Conservation (phyloP, 441 rosid species). For the Adansonia rubrostipa region DNA sequence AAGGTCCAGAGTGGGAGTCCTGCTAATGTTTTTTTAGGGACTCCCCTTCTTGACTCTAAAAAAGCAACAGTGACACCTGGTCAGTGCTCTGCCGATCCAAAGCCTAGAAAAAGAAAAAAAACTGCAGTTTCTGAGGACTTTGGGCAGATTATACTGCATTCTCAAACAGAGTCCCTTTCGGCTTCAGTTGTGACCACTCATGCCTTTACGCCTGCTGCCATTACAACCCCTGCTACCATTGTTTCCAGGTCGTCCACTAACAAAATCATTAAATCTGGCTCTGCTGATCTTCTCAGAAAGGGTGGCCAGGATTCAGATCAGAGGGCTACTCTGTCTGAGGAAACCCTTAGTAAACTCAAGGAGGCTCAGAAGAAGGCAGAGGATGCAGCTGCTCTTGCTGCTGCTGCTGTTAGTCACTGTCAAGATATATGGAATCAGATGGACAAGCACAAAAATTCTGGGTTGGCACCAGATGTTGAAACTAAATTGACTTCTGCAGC, state of each 20-base stretch:
- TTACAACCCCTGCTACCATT: constrained; percentile 45
- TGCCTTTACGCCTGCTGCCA: constrained; percentile 45
- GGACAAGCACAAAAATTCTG: constrained; percentile 61
- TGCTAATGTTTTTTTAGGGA: constrained; percentile 48
- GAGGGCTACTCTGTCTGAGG: constrained; percentile 64
- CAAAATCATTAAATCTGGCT: constrained; percentile 43
- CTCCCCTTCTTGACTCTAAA: constrained; percentile 53
- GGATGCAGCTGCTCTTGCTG: constrained; percentile 80
- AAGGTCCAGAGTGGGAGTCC: constrained; percentile 47
- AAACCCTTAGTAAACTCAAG: constrained; percentile 59
- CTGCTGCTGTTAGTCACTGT: constrained; percentile 73
- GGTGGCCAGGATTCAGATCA: constrained; percentile 44
- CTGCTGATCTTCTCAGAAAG: constrained; percentile 47
- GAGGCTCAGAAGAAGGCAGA: constrained; percentile 81
- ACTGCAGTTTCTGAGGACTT: constrained; percentile 52
- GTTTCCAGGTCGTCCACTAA: constrained; percentile 48
- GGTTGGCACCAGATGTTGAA: constrained; percentile 64
- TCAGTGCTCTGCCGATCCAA: constrained; percentile 62
- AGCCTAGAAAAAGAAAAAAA: constrained; percentile 86
- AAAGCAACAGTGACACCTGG: constrained; percentile 49
- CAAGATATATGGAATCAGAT: constrained; percentile 79
- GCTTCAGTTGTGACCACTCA: constrained; percentile 49
- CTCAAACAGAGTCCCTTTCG: constrained; percentile 46
- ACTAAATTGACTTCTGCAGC: constrained; percentile 79
- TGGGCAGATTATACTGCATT: constrained; percentile 48